Conservation (phyloP, 2,329 filamentous ascomycete genomes). For the Xylaria sp. region DNA sequence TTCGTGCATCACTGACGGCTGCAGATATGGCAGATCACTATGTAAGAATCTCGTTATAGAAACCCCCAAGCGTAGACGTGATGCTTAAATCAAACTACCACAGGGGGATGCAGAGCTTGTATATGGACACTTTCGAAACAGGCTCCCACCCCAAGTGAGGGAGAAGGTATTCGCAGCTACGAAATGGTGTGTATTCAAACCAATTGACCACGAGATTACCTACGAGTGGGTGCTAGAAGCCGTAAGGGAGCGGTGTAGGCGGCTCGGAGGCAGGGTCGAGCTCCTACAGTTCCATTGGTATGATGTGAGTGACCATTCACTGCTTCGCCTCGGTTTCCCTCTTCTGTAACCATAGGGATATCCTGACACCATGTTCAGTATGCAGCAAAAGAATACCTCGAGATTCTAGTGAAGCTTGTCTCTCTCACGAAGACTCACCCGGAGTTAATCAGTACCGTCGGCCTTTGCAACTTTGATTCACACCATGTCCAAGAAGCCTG, state of each 20-base stretch:
- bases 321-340: background rate
- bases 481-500: constrained; percentile 48
- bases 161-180: constrained; percentile 48
- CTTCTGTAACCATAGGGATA: background rate
- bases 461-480: constrained; percentile 52
- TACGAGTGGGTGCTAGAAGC: constrained; percentile 44
- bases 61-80: background rate
- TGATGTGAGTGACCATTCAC: constrained; percentile 43
- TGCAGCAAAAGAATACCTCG: constrained; percentile 49
- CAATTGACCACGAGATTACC: constrained; percentile 42
- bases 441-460: constrained; percentile 47
- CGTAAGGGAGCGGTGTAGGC: constrained; percentile 49
- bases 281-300: constrained; percentile 53
- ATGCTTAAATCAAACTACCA: constrained; percentile 5
- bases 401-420: constrained; percentile 49
- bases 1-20: constrained; percentile 39
- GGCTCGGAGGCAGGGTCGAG: constrained; percentile 49
- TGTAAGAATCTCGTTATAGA: constrained; percentile 35
- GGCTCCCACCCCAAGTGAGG: constrained; percentile 39
- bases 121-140: constrained; percentile 48
- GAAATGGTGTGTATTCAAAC: constrained; percentile 51
- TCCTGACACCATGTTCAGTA: constrained; percentile 44
- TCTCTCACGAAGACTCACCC: constrained; percentile 44
- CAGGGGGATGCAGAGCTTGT: constrained; percentile 52
- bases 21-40: constrained; percentile 54